Conservation (phyloP, 2,329 filamentous ascomycete genomes). For the Sporothrix dimorphospora region DNA sequence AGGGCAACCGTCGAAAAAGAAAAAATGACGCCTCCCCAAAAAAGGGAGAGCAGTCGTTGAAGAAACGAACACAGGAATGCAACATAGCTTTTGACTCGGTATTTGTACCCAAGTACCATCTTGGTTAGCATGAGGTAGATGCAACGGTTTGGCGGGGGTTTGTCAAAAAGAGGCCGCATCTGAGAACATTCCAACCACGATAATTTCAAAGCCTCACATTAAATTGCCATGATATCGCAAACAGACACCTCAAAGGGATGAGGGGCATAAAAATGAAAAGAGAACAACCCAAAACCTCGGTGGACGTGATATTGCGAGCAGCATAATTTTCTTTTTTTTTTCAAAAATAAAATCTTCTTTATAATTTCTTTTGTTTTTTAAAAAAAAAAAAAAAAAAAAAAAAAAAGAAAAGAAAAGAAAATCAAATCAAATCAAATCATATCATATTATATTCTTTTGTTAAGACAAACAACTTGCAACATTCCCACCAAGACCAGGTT, state of each 20-base stretch:
- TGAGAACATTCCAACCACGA: slow-evolving; percentile 10
- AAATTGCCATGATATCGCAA: neutral
- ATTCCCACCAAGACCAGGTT: neutral
- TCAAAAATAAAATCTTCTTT: no score
- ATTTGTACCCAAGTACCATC: neutral
- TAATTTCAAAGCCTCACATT: neutral
- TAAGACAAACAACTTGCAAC: neutral
- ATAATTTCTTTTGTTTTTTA: neutral
- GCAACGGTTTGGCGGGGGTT: slow-evolving; percentile 8
- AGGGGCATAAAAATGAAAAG: neutral
- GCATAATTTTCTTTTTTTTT: neutral
- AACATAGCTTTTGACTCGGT: neutral
- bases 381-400: slow-evolving; percentile 5
- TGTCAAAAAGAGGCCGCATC: neutral
- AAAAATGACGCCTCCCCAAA: neutral
- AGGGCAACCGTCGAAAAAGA: neutral
- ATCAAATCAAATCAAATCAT: neutral
- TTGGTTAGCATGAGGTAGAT: neutral
- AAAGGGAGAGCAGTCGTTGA: neutral
- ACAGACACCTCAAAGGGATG: no score
- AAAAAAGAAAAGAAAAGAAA: neutral
- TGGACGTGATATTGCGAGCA: neutral
- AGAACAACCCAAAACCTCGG: neutral
- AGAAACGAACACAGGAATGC: slow-evolving; percentile 3
- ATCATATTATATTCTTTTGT: neutral